A percentile compares a stretch with the other conserved stretches of the same genome.
phyloP scores from a whole-genome alignment of 1,284 basidiomycete species.

The Agaricales sp. region DNA sequence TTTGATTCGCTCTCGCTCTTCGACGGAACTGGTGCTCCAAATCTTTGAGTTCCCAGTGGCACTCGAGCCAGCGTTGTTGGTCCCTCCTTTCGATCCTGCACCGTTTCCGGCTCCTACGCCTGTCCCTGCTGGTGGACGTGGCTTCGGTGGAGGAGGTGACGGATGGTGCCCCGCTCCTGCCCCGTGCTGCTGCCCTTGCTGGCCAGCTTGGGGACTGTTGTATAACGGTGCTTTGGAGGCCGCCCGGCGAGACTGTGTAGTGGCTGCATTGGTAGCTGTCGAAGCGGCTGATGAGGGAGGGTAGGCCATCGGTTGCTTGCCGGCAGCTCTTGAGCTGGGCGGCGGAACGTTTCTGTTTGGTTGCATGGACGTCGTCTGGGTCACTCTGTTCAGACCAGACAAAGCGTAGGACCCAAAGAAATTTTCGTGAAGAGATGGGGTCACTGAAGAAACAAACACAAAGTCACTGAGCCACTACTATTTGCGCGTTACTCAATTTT shows the following conservation, averaged over 20 bases:
- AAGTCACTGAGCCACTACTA: no score
- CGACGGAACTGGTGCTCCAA: constrained; percentile 82
- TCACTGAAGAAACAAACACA: no score
- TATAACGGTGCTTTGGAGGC: constrained; percentile 62
- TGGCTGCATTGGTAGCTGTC: not conserved
- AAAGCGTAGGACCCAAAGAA: no score
- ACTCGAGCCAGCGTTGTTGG: constrained; percentile 13
- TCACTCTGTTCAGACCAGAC: no score
- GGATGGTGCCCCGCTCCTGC: constrained; percentile 14
- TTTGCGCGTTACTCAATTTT: no score
- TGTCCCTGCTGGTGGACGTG: not conserved
- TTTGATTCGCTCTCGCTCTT: constrained; percentile 94
- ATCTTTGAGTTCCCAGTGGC: constrained; percentile 37
- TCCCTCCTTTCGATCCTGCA: not conserved
- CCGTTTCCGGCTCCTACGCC: not conserved
- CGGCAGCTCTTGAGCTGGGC: constrained; percentile 4
- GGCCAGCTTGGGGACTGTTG: constrained; percentile 39
- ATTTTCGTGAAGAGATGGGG: no score
- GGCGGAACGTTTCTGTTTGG: not conserved
- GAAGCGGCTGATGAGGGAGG: not conserved
- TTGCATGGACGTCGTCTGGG: no score
- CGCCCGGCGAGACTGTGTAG: constrained; percentile 25
- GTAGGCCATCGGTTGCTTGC: constrained; percentile 4
- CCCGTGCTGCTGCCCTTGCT: constrained; percentile 18
- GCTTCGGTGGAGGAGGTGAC: constrained; percentile 4